Evolutionary conservation across 148 eudicot species (phyloP).

Genomic region (Persicaria maculosa): DNA sequence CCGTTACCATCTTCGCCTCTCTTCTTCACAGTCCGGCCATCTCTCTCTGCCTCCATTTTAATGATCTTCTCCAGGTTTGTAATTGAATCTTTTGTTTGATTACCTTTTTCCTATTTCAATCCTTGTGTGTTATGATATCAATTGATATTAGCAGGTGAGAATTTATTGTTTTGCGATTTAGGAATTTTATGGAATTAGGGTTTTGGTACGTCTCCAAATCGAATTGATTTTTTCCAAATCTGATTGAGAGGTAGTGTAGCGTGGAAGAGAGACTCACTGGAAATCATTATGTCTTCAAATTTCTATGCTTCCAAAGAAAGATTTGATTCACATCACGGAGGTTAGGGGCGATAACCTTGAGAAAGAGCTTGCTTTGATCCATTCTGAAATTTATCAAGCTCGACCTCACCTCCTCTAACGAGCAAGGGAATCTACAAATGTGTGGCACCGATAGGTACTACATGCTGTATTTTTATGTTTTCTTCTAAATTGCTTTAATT

Average conservation of each 20-base stretch:
- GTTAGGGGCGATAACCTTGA: conserved; percentile 6
- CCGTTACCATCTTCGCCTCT: no score
- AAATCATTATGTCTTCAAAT: neutral
- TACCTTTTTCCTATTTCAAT: neutral
- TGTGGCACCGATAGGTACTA: conserved; percentile 2
- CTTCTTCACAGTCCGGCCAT: neutral
- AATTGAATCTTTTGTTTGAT: neutral
- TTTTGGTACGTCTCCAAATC: neutral
- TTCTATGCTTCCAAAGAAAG: conserved; percentile 8
- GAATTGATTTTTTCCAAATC: neutral
- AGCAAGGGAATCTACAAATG: neutral
- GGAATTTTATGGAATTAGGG: neutral
- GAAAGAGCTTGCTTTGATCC: conserved; percentile 5
- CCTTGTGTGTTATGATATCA: neutral
- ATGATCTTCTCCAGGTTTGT: conserved; percentile 3
- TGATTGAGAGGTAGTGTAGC: neutral
- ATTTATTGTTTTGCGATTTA: neutral
- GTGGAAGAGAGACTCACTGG: no score
- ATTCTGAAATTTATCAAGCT: conserved; percentile 6
- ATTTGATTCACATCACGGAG: conserved; percentile 3
- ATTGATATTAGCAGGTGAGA: neutral
- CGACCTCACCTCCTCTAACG: conserved; percentile 8
- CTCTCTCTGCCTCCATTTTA: neutral
- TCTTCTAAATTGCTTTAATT: no score
- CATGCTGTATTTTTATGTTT: neutral